Conservation (phyloP, 2,329 filamentous ascomycete genomes). For the Myrmaecium sp. region DNA sequence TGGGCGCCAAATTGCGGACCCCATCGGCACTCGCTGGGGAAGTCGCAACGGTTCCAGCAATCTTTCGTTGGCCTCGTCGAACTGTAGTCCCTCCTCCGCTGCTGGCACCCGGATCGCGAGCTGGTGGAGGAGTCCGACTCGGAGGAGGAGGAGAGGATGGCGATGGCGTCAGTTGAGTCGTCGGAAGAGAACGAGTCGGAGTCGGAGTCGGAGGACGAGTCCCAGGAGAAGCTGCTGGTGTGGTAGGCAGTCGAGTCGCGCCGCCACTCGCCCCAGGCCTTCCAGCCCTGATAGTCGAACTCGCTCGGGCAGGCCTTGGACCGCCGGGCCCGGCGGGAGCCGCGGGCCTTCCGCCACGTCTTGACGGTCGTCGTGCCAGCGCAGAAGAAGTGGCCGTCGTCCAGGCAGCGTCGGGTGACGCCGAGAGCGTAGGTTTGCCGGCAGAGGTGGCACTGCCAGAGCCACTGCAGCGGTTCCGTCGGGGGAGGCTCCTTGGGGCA, state of each 20-base stretch:
- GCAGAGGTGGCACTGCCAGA: constrained; percentile 38
- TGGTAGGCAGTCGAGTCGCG: constrained; percentile 9
- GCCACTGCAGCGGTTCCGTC: constrained; percentile 25
- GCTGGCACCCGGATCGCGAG: constrained; percentile 1
- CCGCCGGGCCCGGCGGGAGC: constrained; percentile 8
- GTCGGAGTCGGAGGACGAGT: constrained; percentile 4
- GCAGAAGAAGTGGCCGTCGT: constrained; percentile 39
- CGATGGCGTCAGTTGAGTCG: constrained; percentile 1
- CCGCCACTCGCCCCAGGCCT: constrained; percentile 28
- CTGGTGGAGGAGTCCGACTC: constrained; percentile 1
- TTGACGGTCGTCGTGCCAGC: constrained; percentile 26
- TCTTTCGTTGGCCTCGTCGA: constrained; percentile 13
- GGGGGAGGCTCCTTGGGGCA: constrained; percentile 12
- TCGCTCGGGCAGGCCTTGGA: constrained; percentile 30
- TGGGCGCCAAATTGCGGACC: constrained; percentile 14
- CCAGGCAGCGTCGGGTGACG: constrained; percentile 34
- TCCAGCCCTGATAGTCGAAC: constrained; percentile 38
- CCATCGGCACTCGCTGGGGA: constrained; percentile 29
- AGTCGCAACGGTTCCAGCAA: constrained; percentile 29
- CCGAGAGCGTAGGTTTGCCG: constrained; percentile 28
- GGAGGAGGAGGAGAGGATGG: constrained; percentile 2
- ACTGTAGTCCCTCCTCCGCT: background rate
- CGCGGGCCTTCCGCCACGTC: constrained; percentile 10
- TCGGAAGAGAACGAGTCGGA: background rate
- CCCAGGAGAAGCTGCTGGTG: constrained; percentile 7